Percentiles rank a stretch among this genome's conserved stretches.
These are phyloP conservation scores for Nymphaea thermarum DNA, from an alignment of 164 flowering plant genomes.

Conservation along the genomic window DNA sequence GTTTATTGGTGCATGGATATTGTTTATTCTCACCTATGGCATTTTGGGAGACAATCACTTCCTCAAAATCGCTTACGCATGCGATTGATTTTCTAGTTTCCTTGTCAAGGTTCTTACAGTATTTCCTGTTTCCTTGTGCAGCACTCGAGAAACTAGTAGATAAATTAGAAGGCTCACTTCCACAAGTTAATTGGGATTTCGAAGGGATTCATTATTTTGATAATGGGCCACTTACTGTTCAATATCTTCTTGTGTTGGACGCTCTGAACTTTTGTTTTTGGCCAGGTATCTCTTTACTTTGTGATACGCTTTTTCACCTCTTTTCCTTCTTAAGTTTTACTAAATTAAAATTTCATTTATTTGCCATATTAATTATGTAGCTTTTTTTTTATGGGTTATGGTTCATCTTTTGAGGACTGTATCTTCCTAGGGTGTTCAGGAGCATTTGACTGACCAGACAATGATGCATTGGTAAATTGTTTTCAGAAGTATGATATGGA, in stretches of 20 bases:
- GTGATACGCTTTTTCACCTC: neutral
- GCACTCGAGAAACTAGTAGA: slow-evolving; percentile 78
- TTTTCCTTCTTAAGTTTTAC: neutral
- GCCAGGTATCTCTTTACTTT: slow-evolving; percentile 54
- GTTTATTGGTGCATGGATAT: too few relatives aligned
- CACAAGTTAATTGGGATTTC: slow-evolving; percentile 83
- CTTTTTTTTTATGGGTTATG: neutral
- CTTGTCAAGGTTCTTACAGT: too few relatives aligned
- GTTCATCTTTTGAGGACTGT: neutral
- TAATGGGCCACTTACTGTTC: slow-evolving; percentile 84
- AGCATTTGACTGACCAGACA: too few relatives aligned
- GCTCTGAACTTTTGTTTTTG: slow-evolving; percentile 94
- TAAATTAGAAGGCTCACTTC: slow-evolving; percentile 44
- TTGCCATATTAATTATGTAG: neutral
- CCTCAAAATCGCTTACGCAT: too few relatives aligned
- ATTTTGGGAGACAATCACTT: too few relatives aligned
- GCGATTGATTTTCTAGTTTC: too few relatives aligned
- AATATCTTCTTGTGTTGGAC: slow-evolving; percentile 80
- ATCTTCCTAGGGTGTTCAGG: too few relatives aligned
- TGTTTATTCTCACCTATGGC: too few relatives aligned
- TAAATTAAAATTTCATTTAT: neutral
- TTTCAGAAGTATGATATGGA: too few relatives aligned
- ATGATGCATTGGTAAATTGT: too few relatives aligned
- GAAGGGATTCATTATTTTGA: slow-evolving; percentile 97
- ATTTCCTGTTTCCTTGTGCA: slow-evolving; percentile 12